Evolutionary conservation across 177 flowering plant genomes (phyloP), one percentile per base, ranked within the genome.

Genomic region (Vitis hybrid): DNA sequence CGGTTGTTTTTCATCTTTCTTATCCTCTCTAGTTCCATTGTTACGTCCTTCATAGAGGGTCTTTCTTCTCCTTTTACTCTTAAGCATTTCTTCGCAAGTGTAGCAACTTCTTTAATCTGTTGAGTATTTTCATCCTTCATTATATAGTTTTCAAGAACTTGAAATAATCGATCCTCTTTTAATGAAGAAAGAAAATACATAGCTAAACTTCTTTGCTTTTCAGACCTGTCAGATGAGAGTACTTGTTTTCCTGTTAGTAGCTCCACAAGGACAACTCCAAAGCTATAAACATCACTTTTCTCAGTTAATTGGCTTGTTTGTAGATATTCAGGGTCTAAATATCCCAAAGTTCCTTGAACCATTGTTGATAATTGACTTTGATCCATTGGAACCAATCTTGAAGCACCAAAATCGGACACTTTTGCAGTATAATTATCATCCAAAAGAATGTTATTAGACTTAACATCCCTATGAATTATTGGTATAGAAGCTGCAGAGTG

Each of bases 291-390:
- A 50, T 68, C 71, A 7, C 64, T 59, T 55, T 68, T 68, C 27
- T 48, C 56, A 2, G 71, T 68, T n/a, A 68, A 24, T 21, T 58
- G 56, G 56, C 24, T 59, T 11, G 64, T 11, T 16, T 51, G 63
- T 0, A 68, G n/a, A 55, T 68, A 68, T 13, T 68, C 71, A 2
- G 71, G 71, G 46, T 68, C 71, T n/a, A 68, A n/a, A 55, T 68
- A 68, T 11, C 71, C 64, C 2, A 60, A 13, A 8, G 64, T 68
- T 18, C 71, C 71, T 24, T 60, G 27, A 52, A 68, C 71, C 24
- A 48, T 7, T 10, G 71, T 68, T 0, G n/a, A 3, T 7, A 68
- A 6, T 3, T 68, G 55, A 11, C 3, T 6, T 49, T 59, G 19
- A 19, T 60, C 65, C 3, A 16, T 2, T 1, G 72, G 72, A 4